Evolutionary conservation across 768 basidiomycete species (phyloP), one percentile per base, ranked within the genome.

Genomic region (Amanita rubescens): DNA sequence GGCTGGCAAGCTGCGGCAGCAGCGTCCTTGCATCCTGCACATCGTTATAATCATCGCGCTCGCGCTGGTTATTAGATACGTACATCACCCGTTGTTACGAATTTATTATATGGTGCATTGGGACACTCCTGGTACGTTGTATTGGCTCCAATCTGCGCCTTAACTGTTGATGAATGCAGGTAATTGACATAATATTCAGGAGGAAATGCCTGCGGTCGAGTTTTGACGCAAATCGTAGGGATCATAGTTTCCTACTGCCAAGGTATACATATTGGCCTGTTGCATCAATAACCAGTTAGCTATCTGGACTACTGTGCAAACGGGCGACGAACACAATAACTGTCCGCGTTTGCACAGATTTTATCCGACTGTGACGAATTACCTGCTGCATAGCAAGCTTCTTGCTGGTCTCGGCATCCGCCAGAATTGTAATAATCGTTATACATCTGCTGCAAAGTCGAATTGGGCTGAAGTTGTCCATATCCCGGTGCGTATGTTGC

Each of bases 401-500:
- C 53, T 59, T 79, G 79, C 60, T 81, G 80, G 5, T 68, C 79
- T 44, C 70, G 61, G 56, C 84, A 86, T 8, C 84, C 84, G 7
- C 69, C 66, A 0, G 69, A 43, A 5, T 62, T 64, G 57, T 75
- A 82, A 60, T 70, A 82, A 1, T 78, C 68, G 1, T 71, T 53
- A 27, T 76, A 80, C n/a, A 85, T 65, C 33, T 70, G 55, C 33
- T 66, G 60, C 35, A 85, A 63, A 2, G 79, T 75, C 3, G 59
- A 54, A 38, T 75, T 68, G 24, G 69, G 70, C 55, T 80, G 79
- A 10, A 86, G 75, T 57, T 75, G 82, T 7, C 84, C 84, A 56
- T 85, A 86, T 15, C 82, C 81, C 8, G 84, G 84, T 0, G 84
- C 84, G 35, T 82, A 62, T 0, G 74, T 75, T 0, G 82, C 79